Percentiles rank a stretch among this genome's conserved stretches.
These are phyloP conservation scores for Candida hispaniensis DNA, from an alignment of 805 yeast species.

Conservation along the genomic window DNA sequence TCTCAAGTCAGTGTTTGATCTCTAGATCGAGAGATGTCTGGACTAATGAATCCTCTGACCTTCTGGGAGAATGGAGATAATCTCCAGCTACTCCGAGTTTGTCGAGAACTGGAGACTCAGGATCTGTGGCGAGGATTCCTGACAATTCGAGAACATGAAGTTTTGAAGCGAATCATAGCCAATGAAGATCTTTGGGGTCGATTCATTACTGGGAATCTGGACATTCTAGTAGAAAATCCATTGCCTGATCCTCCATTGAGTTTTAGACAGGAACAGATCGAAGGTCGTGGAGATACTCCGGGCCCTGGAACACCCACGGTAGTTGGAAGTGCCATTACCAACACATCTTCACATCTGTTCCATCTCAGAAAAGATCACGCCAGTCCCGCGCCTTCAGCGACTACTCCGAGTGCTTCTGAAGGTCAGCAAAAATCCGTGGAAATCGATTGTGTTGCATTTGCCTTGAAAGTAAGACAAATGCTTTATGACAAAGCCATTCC, in stretches of 20 bases:
- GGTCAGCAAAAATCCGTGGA: slow-evolving; percentile 11
- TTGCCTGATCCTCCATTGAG: slow-evolving; percentile 13
- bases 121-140: slow-evolving; percentile 31
- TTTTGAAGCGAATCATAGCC: slow-evolving; percentile 23
- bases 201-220: slow-evolving; percentile 9
- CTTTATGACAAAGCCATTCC: slow-evolving; percentile 30
- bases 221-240: slow-evolving; percentile 13
- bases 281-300: slow-evolving; percentile 5
- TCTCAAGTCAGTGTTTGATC: too few species aligned
- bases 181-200: slow-evolving; percentile 13
- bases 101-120: slow-evolving; percentile 23
- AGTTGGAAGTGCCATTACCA: too few species aligned
- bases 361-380: slow-evolving; percentile 11
- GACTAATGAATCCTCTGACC: slow-evolving; percentile 7
- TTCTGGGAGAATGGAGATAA: slow-evolving; percentile 18
- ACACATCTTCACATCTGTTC: slow-evolving; percentile 11
- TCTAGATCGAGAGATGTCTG: too few species aligned
- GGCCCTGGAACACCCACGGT: slow-evolving; percentile 11
- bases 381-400: slow-evolving; percentile 12
- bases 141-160: slow-evolving; percentile 30
- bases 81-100: slow-evolving; percentile 19
- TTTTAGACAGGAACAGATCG: slow-evolving; percentile 11
- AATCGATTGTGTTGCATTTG: slow-evolving; percentile 29
- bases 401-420: too few species aligned
- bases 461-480: slow-evolving; percentile 34